Percentiles rank a stretch among this genome's conserved stretches.
These are phyloP conservation scores for Stentor roeselii DNA, from an alignment of 73 alveolate genomes.

Conservation along the genomic window DNA sequence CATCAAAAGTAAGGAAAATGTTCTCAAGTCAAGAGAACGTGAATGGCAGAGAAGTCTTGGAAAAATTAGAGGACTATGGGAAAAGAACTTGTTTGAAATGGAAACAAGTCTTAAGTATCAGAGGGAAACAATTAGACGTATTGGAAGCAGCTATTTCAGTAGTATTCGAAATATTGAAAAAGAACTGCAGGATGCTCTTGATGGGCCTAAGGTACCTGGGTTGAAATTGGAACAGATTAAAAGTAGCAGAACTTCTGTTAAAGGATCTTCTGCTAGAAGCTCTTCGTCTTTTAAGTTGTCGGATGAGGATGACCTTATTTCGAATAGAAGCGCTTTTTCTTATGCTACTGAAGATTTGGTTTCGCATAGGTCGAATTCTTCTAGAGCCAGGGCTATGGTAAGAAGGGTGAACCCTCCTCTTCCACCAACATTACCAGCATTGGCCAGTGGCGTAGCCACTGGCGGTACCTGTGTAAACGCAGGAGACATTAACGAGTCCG, in stretches of 20 bases:
- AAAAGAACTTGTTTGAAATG: neutral
- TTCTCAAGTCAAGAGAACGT: neutral
- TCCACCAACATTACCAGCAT: neutral
- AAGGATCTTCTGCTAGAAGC: neutral
- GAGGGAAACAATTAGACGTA: neutral
- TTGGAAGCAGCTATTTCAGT: neutral
- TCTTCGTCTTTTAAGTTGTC: neutral
- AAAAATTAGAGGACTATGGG: neutral
- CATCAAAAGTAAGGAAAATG: neutral
- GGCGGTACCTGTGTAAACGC: neutral
- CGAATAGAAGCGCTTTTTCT: neutral
- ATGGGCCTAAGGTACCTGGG: neutral
- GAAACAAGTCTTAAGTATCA: neutral
- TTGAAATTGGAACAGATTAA: neutral
- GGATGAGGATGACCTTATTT: neutral
- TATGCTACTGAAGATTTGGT: neutral
- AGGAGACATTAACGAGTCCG: neutral
- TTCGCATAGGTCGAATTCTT: constrained; percentile 5
- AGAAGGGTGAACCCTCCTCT: neutral
- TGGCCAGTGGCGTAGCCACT: neutral
- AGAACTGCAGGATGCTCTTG: neutral
- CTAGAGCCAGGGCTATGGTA: neutral
- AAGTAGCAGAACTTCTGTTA: neutral
- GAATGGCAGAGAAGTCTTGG: neutral
- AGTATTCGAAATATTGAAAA: neutral